These are phyloP conservation scores for Hypseocharis bilobata DNA, from an alignment of 441 rosid genomes.

Conservation along the genomic window DNA sequence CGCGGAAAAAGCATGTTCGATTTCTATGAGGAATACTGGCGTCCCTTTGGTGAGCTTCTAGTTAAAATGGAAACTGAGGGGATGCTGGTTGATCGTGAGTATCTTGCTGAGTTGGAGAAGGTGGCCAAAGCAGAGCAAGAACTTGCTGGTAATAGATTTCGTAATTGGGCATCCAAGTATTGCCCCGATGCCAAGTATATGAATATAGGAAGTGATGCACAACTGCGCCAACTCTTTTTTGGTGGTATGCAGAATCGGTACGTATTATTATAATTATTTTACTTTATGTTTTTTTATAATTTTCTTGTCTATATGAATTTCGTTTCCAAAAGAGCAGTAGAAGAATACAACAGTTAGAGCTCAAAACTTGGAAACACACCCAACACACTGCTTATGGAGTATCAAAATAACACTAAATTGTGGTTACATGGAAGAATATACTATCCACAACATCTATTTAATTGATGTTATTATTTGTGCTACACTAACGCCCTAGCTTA, in stretches of 20 bases:
- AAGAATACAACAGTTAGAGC: background rate
- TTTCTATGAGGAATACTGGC: constrained; percentile 71
- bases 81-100: constrained; percentile 73
- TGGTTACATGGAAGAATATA: background rate
- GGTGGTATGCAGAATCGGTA: constrained; percentile 71
- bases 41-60: constrained; percentile 78
- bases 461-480: no score
- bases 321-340: background rate
- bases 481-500: no score
- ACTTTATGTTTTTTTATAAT: background rate
- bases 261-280: background rate
- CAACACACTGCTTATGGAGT: background rate
- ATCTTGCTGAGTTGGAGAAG: constrained; percentile 76
- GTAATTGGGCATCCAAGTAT: constrained; percentile 73
- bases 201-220: constrained; percentile 91
- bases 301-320: background rate
- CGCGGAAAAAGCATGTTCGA: constrained; percentile 53
- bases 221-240: constrained; percentile 71
- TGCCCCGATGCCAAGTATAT: constrained; percentile 75
- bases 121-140: constrained; percentile 76
- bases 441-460: no score
- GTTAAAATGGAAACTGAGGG: constrained; percentile 84
- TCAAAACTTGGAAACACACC: background rate
- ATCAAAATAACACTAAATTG: background rate
- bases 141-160: constrained; percentile 61